Evolutionary conservation across 495 filamentous ascomycete species (phyloP).

Genomic region (Achaetomiella virescens): DNA sequence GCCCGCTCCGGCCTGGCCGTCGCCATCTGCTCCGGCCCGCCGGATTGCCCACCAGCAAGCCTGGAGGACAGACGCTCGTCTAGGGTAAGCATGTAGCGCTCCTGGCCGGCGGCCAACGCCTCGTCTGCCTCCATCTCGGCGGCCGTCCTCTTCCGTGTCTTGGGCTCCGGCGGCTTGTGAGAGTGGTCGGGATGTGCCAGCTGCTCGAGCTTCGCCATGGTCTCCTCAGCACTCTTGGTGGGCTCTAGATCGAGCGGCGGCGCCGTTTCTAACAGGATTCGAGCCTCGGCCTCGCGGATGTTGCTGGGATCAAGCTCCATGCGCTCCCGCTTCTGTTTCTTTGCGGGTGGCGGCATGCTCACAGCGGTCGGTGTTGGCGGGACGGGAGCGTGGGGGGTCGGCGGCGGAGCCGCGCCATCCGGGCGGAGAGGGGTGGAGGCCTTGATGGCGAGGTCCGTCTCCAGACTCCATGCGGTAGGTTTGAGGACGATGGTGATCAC

Average conservation of each 20-base stretch:
- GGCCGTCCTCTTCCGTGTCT: slow-evolving; percentile 85
- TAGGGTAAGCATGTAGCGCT: slow-evolving; percentile 86
- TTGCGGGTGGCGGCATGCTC: slow-evolving; percentile 53
- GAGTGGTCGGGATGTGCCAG: slow-evolving; percentile 70
- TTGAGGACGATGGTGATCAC: slow-evolving; percentile 77
- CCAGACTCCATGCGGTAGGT: slow-evolving; percentile 68
- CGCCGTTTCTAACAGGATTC: slow-evolving; percentile 62
- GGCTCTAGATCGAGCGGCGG: slow-evolving; percentile 71
- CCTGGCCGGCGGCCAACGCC: slow-evolving; percentile 78
- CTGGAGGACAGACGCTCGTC: slow-evolving; percentile 72
- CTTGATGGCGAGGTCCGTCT: slow-evolving; percentile 69
- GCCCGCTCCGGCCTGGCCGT: slow-evolving; percentile 62
- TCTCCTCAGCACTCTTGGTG: slow-evolving; percentile 58
- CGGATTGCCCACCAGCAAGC: slow-evolving; percentile 48
- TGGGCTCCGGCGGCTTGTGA: slow-evolving; percentile 70
- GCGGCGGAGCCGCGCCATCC: slow-evolving; percentile 53
- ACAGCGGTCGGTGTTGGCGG: slow-evolving; percentile 53
- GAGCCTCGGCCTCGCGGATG: slow-evolving; percentile 65
- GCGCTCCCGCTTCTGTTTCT: slow-evolving; percentile 60
- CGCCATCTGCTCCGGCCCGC: slow-evolving; percentile 60
- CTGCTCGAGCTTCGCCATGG: slow-evolving; percentile 59
- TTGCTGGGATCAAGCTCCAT: slow-evolving; percentile 69
- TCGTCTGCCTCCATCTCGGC: slow-evolving; percentile 94
- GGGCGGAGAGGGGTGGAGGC: slow-evolving; percentile 59
- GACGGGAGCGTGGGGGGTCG: slow-evolving; percentile 57